These are phyloP conservation scores for Sphenostylis stenocarpa DNA, from an alignment of 306 rosid species.

Conservation along the genomic window DNA sequence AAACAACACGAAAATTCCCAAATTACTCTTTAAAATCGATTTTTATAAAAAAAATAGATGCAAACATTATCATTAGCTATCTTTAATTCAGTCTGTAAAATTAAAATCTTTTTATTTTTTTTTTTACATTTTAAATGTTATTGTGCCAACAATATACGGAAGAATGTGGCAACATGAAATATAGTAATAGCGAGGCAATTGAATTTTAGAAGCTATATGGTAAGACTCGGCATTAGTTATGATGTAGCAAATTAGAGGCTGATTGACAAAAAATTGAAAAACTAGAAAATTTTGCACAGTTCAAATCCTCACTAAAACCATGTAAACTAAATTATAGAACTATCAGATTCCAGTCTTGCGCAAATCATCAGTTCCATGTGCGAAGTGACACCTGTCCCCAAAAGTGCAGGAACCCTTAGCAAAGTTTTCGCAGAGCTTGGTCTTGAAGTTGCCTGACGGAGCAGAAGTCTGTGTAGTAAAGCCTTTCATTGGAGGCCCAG, in stretches of 20 bases:
- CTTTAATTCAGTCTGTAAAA: no score
- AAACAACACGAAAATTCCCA: no score
- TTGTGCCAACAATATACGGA: no score
- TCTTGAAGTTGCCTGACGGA: conserved; percentile 60
- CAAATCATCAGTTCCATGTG: conserved; percentile 73
- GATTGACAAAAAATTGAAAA: conserved; percentile 2
- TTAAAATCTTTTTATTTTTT: no score
- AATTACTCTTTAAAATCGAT: no score
- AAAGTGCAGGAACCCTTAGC: conserved; percentile 77
- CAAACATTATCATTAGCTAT: no score
- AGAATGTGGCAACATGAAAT: neutral
- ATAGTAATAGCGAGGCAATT: neutral
- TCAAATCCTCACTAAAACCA: conserved; percentile 31
- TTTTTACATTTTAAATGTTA: no score
- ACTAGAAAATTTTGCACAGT: conserved; percentile 36
- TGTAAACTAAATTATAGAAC: conserved; percentile 4
- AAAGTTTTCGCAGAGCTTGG: conserved; percentile 76
- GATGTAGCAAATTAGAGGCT: conserved; percentile 11
- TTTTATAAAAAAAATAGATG: no score
- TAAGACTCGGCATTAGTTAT: conserved; percentile 21
- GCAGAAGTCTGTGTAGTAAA: conserved; percentile 28
- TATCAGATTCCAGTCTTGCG: conserved; percentile 54
- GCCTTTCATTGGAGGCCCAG: conserved; percentile 51
- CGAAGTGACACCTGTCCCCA: conserved; percentile 88
- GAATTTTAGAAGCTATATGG: conserved; percentile 1